Conservation (phyloP, 768 basidiomycete species). For the Chlorophyllum brunneum region DNA sequence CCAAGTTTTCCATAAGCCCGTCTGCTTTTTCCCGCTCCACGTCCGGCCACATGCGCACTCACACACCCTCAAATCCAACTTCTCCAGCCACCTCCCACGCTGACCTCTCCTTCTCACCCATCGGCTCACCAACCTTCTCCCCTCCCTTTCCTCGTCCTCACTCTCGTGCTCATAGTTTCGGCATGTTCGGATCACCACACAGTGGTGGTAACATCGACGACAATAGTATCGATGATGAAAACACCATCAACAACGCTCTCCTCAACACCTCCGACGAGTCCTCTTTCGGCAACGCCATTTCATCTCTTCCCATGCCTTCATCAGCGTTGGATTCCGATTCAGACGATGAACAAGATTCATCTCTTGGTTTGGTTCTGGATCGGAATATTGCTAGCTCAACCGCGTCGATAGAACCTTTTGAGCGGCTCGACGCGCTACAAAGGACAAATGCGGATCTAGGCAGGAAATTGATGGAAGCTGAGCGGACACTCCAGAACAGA, state of each 20-base stretch:
- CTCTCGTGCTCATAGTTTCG: constrained; percentile 44
- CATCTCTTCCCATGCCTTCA: constrained; percentile 57
- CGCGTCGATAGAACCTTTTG: constrained; percentile 67
- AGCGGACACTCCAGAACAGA: constrained; percentile 60
- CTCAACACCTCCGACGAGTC: constrained; percentile 15
- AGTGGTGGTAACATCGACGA: neutral
- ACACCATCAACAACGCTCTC: constrained; percentile 13
- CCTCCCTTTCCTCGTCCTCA: constrained; percentile 52
- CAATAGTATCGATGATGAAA: constrained; percentile 25
- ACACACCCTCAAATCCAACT: constrained; percentile 72
- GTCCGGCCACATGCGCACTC: constrained; percentile 40
- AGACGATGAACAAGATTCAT: constrained; percentile 52
- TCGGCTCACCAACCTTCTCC: constrained; percentile 38
- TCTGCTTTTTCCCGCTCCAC: constrained; percentile 38
- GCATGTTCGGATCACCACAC: constrained; percentile 18
- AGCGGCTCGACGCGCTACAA: constrained; percentile 69
- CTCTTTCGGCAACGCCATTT: constrained; percentile 42
- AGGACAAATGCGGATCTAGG: constrained; percentile 72
- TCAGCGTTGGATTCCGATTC: constrained; percentile 44
- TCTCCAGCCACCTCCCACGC: constrained; percentile 37
- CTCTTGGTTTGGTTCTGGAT: constrained; percentile 58
- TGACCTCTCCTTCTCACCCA: constrained; percentile 26
- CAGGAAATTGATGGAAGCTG: constrained; percentile 71
- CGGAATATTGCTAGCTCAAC: constrained; percentile 57
- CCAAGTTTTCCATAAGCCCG: constrained; percentile 8